Evolutionary conservation across 352 stramenopile species (phyloP).

Genomic region (Thalassiosira hispida): DNA sequence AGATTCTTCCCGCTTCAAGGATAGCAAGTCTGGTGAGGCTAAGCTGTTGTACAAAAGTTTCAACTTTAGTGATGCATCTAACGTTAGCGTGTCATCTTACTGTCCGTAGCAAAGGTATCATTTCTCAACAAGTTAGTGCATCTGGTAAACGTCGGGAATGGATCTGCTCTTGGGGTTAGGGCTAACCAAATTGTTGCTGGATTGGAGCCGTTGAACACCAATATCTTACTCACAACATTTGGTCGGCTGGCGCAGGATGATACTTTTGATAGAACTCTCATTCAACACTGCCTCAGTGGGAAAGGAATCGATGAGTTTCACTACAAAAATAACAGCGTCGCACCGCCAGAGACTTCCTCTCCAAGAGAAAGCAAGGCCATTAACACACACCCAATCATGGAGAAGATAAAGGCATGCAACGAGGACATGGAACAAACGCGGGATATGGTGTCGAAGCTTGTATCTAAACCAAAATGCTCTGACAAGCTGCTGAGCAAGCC

Average conservation of each 20-base stretch:
- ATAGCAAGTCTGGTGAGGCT: slow-evolving; percentile 34
- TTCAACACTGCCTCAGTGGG: slow-evolving; percentile 42
- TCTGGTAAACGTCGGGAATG: slow-evolving; percentile 39
- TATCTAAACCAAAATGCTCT: slow-evolving; percentile 92
- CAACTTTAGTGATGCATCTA: neutral
- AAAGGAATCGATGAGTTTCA: slow-evolving; percentile 31
- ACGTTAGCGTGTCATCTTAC: too few species aligned
- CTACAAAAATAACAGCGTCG: neutral
- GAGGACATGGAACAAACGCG: slow-evolving; percentile 63
- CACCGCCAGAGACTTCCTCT: neutral
- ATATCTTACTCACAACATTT: slow-evolving; percentile 36
- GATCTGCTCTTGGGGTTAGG: slow-evolving; percentile 20
- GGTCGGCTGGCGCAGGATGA: slow-evolving; percentile 38
- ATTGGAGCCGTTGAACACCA: slow-evolving; percentile 44
- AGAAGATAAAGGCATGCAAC: slow-evolving; percentile 58
- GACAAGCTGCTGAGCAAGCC: slow-evolving; percentile 95
- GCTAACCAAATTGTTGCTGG: slow-evolving; percentile 55
- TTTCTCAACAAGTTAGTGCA: slow-evolving; percentile 62
- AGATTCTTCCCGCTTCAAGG: slow-evolving; percentile 53
- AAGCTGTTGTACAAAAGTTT: neutral
- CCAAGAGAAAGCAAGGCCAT: neutral
- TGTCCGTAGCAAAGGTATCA: slow-evolving; percentile 30
- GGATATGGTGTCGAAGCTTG: slow-evolving; percentile 87
- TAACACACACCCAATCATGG: neutral
- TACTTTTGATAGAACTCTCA: slow-evolving; percentile 32